Conservation (phyloP, 2,329 filamentous ascomycete genomes). For the Penicillium sp. region DNA sequence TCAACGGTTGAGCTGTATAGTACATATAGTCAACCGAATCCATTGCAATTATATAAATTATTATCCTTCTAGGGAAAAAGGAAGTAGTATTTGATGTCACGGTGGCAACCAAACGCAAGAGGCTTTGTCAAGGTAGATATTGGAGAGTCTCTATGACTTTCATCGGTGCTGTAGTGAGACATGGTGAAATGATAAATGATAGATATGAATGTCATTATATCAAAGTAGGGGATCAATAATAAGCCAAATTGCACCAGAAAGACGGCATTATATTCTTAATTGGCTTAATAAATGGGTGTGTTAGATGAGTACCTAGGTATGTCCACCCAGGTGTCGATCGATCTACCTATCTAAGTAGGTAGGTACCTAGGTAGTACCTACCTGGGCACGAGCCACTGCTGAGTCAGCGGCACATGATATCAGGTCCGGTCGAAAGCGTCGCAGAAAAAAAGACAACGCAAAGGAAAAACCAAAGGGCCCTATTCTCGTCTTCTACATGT, state of each 20-base stretch:
- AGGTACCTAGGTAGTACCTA: too few species aligned
- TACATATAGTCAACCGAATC: background rate
- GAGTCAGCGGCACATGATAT: constrained; percentile 25
- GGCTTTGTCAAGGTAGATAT: background rate
- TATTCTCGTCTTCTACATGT: constrained; percentile 15
- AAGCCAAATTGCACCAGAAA: background rate
- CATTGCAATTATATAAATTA: background rate
- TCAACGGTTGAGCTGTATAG: background rate
- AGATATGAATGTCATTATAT: background rate
- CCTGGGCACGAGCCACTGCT: constrained; percentile 9
- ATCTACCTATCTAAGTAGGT: background rate
- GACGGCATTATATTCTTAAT: too few species aligned
- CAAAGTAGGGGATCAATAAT: background rate
- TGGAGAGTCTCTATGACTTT: background rate
- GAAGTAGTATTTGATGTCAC: background rate
- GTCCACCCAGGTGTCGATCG: background rate
- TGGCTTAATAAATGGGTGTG: background rate
- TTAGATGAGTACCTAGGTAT: background rate
- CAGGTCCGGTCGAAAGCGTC: constrained; percentile 20
- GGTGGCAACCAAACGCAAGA: background rate
- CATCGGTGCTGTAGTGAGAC: background rate
- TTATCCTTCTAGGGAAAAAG: too few species aligned
- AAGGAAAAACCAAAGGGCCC: constrained; percentile 16
- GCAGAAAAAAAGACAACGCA: constrained; percentile 18
- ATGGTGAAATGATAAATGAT: too few species aligned